phyloP scores from a whole-genome alignment of 169 alveolate genomes.

The Plasmodium billcollinsi region DNA sequence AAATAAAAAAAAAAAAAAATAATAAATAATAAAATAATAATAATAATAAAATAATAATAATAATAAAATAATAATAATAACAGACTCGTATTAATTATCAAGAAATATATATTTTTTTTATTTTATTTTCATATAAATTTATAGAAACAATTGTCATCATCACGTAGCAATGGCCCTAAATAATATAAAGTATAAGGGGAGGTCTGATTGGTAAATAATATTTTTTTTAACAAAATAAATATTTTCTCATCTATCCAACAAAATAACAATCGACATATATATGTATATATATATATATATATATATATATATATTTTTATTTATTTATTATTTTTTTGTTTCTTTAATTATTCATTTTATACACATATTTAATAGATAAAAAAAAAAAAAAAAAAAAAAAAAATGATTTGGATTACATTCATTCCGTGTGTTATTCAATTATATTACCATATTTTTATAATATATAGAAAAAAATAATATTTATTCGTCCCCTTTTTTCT shows the following conservation, averaged over 20 bases:
- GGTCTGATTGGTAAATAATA: constrained; percentile 30
- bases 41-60: not conserved
- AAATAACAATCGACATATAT: too few species aligned
- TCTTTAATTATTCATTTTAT: too few species aligned
- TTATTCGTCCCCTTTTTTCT: not conserved
- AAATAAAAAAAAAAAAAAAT: not conserved
- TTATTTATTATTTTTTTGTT: too few species aligned
- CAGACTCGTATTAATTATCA: not conserved
- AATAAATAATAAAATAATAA: not conserved
- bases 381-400: too few species aligned
- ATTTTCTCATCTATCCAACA: too few species aligned
- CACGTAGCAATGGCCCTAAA: constrained; percentile 52
- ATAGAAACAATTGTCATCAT: constrained; percentile 57
- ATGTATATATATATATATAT: too few species aligned
- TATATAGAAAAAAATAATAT: not conserved
- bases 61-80: not conserved
- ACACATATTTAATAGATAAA: too few species aligned
- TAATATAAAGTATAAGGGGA: constrained; percentile 51
- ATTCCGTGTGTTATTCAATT: too few species aligned
- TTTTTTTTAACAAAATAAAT: too few species aligned
- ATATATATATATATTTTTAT: too few species aligned
- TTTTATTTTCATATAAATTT: not conserved
- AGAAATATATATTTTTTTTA: constrained; percentile 6
- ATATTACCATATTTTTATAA: too few species aligned
- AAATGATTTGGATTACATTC: too few species aligned